A percentile compares a stretch with the other conserved stretches of the same genome.
phyloP scores from a whole-genome alignment of 2,329 filamentous ascomycete species.

The Pseudogymnoascus sp. region DNA sequence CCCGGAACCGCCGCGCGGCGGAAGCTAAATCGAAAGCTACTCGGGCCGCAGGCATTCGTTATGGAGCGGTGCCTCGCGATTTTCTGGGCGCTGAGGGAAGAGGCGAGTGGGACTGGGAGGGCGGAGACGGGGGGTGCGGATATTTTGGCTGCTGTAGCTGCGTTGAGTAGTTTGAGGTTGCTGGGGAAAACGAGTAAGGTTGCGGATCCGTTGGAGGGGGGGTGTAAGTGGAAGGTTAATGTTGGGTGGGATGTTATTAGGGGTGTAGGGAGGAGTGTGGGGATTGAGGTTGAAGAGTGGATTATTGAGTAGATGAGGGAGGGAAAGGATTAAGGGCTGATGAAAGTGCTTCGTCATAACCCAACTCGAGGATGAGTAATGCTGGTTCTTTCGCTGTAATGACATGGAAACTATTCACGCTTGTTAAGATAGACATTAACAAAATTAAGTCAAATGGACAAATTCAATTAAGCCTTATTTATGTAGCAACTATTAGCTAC shows the following conservation, averaged over 20 bases:
- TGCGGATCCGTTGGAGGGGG: constrained; percentile 60
- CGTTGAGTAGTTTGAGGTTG: constrained; percentile 62
- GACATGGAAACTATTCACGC: no score
- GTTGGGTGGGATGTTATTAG: constrained; percentile 71
- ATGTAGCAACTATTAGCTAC: background rate
- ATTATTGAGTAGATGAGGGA: constrained; percentile 48
- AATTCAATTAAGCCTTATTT: background rate
- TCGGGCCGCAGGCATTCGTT: constrained; percentile 70
- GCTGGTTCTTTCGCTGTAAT: background rate
- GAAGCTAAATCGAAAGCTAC: constrained; percentile 68
- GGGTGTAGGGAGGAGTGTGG: constrained; percentile 63
- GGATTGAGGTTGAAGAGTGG: constrained; percentile 74
- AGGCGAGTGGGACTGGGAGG: constrained; percentile 26
- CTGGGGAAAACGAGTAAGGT: constrained; percentile 57
- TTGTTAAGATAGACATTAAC: background rate
- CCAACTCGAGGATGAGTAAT: background rate
- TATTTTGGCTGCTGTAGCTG: constrained; percentile 60
- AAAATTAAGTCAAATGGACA: background rate
- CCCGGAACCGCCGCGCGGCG: constrained; percentile 46
- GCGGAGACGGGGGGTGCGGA: constrained; percentile 34
- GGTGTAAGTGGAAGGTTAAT: constrained; percentile 70
- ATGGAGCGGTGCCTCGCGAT: constrained; percentile 74
- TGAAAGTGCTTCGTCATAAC: background rate
- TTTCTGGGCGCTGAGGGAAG: constrained; percentile 56
- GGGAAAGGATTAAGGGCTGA: background rate